These are phyloP conservation scores for Melanogaster broomeanus DNA, from an alignment of 768 basidiomycete species.

Conservation along the genomic window DNA sequence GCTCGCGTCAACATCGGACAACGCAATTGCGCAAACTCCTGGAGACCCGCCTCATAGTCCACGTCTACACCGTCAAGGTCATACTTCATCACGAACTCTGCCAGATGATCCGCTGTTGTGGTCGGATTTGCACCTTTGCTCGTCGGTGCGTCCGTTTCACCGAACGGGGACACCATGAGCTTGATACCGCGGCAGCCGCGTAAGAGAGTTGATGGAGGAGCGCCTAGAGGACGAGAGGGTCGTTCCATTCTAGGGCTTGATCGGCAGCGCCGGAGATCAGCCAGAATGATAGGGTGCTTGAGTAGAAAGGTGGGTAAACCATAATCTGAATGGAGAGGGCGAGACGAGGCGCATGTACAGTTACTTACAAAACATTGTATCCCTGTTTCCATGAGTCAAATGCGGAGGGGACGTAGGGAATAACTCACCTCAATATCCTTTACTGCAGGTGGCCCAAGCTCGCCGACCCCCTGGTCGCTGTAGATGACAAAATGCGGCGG, in stretches of 20 bases:
- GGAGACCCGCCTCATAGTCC: conserved; percentile 59
- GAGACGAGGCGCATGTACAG: no score
- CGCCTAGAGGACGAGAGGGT: conserved; percentile 46
- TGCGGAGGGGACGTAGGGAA: background rate
- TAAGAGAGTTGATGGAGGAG: conserved; percentile 53
- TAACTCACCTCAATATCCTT: conserved; percentile 32
- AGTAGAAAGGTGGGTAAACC: conserved; percentile 1
- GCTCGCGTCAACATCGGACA: background rate
- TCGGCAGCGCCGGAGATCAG: conserved; percentile 57
- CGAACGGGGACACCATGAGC: conserved; percentile 66
- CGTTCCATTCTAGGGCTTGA: conserved; percentile 60
- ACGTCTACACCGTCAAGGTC: conserved; percentile 72
- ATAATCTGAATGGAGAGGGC: background rate
- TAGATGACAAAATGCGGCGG: conserved; percentile 44
- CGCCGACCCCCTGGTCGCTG: conserved; percentile 37
- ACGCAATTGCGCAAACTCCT: background rate
- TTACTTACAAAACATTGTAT: conserved; percentile 58
- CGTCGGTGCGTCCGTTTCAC: conserved; percentile 55
- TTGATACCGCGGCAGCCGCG: conserved; percentile 58
- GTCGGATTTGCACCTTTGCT: conserved; percentile 59
- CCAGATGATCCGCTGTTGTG: conserved; percentile 61
- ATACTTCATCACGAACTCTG: conserved; percentile 62
- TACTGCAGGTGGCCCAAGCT: conserved; percentile 38
- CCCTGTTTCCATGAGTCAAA: conserved; percentile 37
- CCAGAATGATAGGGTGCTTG: conserved; percentile 55